phyloP scores from a whole-genome alignment of 352 stramenopile species.

The Pythium aphanidermatum region DNA sequence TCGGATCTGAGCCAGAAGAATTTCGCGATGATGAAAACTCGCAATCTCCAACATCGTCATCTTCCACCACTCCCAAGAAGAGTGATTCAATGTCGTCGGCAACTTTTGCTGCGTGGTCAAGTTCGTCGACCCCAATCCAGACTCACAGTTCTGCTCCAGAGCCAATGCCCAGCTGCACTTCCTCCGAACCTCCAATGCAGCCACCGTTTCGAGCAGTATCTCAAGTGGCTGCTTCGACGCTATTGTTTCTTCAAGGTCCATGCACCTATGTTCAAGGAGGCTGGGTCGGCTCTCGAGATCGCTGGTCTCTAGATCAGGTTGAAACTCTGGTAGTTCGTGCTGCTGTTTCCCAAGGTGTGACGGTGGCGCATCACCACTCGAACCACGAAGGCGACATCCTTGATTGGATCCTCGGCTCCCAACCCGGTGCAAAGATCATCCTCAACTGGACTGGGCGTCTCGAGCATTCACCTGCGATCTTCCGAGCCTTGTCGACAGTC shows the following conservation, averaged over 20 bases:
- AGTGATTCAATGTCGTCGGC: too few species aligned
- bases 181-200: neutral
- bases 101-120: too few species aligned
- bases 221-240: neutral
- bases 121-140: too few species aligned
- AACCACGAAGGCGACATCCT: conserved; percentile 31
- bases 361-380: conserved; percentile 12
- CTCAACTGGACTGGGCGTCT: conserved; percentile 36
- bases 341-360: conserved; percentile 1
- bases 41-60: neutral
- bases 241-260: conserved; percentile 9
- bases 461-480: conserved; percentile 25
- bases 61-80: too few species aligned
- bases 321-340: neutral
- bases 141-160: too few species aligned
- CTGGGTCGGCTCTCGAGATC: conserved; percentile 3
- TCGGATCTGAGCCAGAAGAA: conserved; percentile 39
- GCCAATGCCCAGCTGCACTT: too few species aligned
- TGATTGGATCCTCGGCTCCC: conserved; percentile 21
- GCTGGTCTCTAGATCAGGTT: neutral
- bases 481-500: conserved; percentile 26
- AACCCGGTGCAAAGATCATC: conserved; percentile 21
- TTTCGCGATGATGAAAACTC: conserved; percentile 19
- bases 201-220: neutral
- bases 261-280: conserved; percentile 11